Evolutionary conservation across 805 yeast genomes (phyloP).

Genomic region (Isabelozyma gotoi): DNA sequence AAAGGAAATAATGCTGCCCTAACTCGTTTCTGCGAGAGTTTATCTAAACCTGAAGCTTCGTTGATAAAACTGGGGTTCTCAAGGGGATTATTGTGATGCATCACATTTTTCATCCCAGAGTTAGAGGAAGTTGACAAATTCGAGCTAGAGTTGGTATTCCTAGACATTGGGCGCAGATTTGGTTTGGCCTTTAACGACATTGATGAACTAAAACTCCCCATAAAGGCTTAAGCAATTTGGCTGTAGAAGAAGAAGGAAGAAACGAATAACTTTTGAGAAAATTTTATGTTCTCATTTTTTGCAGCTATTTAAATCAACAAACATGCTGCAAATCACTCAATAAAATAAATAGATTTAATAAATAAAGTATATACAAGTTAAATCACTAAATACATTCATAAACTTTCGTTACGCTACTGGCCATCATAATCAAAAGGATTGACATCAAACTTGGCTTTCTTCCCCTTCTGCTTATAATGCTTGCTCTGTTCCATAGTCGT

Average conservation of each 20-base stretch:
- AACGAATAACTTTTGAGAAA: not conserved
- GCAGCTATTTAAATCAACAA: not conserved
- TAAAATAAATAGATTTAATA: too few species aligned
- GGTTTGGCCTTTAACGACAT: too few species aligned
- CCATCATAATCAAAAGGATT: slow-evolving; percentile 17
- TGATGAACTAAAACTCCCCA: too few species aligned
- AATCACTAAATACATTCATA: slow-evolving; percentile 7
- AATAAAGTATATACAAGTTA: not conserved
- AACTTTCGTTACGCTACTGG: slow-evolving; percentile 12
- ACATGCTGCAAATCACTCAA: not conserved
- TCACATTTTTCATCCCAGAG: not conserved
- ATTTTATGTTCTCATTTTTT: too few species aligned
- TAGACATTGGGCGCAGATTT: not conserved
- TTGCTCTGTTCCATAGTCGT: slow-evolving; percentile 29
- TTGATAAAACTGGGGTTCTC: too few species aligned
- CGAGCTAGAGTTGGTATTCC: not conserved
- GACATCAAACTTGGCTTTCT: slow-evolving; percentile 18
- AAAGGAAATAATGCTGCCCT: not conserved
- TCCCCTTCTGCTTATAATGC: slow-evolving; percentile 32
- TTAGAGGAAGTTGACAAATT: not conserved
- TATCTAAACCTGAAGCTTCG: too few species aligned
- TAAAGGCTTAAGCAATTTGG: too few species aligned
- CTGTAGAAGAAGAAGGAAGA: not conserved
- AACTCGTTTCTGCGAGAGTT: not conserved
- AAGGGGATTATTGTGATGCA: not conserved